Evolutionary conservation across 441 rosid species (phyloP).

Genomic region (Corymbia calophylla): DNA sequence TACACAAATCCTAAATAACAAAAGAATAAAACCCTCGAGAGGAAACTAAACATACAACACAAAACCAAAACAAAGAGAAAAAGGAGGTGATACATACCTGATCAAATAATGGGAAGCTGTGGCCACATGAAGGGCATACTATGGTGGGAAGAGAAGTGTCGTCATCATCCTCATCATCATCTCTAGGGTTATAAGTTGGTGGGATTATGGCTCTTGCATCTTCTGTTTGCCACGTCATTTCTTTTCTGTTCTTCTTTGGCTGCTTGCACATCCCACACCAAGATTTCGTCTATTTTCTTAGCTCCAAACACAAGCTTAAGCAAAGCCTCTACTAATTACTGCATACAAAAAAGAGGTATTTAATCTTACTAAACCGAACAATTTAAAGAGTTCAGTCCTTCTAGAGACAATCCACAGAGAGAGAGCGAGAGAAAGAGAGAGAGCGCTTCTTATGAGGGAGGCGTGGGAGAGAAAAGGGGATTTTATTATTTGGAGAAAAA

Average conservation of each 20-base stretch:
- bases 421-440: background rate
- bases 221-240: slow-evolving; percentile 57
- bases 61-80: background rate
- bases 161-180: background rate
- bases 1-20: background rate
- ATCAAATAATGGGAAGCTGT: slow-evolving; percentile 36
- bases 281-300: background rate
- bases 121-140: slow-evolving; percentile 89
- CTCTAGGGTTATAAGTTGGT: background rate
- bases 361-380: background rate
- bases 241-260: slow-evolving; percentile 16
- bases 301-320: background rate
- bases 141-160: background rate
- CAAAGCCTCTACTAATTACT: background rate
- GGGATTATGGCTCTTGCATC: slow-evolving; percentile 20
- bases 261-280: slow-evolving; percentile 19
- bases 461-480: slow-evolving; percentile 2
- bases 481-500: slow-evolving; percentile 1
- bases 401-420: background rate
- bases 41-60: background rate
- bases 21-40: background rate
- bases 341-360: background rate
- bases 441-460: background rate
- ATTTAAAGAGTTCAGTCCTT: background rate
- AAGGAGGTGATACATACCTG: slow-evolving; percentile 30